These are phyloP conservation scores for Glomus cerebriforme DNA, from an alignment of 192 early-diverging fungal species.

Conservation along the genomic window DNA sequence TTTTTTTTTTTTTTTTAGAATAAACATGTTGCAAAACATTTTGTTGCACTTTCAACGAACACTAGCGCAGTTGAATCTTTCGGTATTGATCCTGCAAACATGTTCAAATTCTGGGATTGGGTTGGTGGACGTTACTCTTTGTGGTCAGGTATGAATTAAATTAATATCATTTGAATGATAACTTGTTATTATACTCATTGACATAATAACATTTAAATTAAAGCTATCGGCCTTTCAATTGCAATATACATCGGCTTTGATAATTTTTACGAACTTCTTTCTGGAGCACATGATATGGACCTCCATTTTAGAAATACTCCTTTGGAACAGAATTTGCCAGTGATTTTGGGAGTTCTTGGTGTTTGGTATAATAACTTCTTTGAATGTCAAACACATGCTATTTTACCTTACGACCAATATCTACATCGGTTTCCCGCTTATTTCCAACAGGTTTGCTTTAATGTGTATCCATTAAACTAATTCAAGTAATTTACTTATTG, in stretches of 20 bases:
- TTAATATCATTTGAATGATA: background rate
- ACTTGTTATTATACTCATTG: too few species aligned
- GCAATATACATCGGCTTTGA: conserved; percentile 93
- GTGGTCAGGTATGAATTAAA: conserved; percentile 69
- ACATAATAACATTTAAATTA: background rate
- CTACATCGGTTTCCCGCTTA: conserved; percentile 97
- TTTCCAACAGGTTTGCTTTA: conserved; percentile 81
- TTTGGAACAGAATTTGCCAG: conserved; percentile 92
- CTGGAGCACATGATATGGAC: conserved; percentile 96
- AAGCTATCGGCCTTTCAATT: conserved; percentile 95
- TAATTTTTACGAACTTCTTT: conserved; percentile 89
- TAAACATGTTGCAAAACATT: conserved; percentile 96
- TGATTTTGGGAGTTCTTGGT: conserved; percentile 84
- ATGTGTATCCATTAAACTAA: background rate
- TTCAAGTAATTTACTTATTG: too few species aligned
- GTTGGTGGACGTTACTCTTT: conserved; percentile 98
- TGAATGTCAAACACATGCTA: conserved; percentile 88
- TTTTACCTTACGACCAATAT: conserved; percentile 99
- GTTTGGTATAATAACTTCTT: conserved; percentile 99
- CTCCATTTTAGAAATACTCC: conserved; percentile 90
- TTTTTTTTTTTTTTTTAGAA: conserved; percentile 47
- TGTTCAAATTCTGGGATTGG: conserved; percentile 99
- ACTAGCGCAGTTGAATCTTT: conserved; percentile 74
- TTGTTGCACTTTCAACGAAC: conserved; percentile 72
- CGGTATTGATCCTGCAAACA: conserved; percentile 94